Conservation (phyloP, 768 basidiomycete species). For the Leccinum longicurvipes region DNA sequence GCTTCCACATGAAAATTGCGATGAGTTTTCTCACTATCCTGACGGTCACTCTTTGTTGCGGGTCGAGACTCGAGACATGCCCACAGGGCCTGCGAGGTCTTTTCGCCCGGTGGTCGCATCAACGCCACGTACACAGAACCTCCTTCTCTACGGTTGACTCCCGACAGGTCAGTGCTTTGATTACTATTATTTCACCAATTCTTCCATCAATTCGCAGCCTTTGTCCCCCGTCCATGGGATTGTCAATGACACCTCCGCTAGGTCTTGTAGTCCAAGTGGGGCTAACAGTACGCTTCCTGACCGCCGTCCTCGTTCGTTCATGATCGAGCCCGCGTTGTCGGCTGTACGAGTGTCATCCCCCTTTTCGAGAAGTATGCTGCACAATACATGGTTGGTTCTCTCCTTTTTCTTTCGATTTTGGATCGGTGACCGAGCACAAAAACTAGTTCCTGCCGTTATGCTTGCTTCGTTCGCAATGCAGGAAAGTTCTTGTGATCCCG, state of each 20-base stretch:
- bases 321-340: slow-evolving; percentile 48
- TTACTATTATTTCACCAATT: not conserved
- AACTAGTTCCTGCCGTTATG: slow-evolving; percentile 65
- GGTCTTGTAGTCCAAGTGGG: slow-evolving; percentile 45
- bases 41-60: not conserved
- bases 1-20: not conserved
- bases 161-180: not conserved
- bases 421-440: not conserved
- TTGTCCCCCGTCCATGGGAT: slow-evolving; percentile 17
- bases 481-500: slow-evolving; percentile 71
- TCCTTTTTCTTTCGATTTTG: not conserved
- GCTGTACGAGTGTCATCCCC: slow-evolving; percentile 49
- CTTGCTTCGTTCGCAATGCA: slow-evolving; percentile 89
- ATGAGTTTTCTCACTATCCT: not conserved
- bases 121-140: not conserved
- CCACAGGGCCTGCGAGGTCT: not conserved
- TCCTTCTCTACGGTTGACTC: not conserved
- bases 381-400: slow-evolving; percentile 37
- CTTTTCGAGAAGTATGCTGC: slow-evolving; percentile 59
- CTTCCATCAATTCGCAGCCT: not conserved
- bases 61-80: not conserved
- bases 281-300: slow-evolving; percentile 43
- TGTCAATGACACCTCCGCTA: slow-evolving; percentile 34
- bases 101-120: not conserved
- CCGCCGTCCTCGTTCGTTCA: not conserved